These are phyloP conservation scores for Phytophthora sojae DNA, from an alignment of 352 stramenopile genomes.

Conservation along the genomic window DNA sequence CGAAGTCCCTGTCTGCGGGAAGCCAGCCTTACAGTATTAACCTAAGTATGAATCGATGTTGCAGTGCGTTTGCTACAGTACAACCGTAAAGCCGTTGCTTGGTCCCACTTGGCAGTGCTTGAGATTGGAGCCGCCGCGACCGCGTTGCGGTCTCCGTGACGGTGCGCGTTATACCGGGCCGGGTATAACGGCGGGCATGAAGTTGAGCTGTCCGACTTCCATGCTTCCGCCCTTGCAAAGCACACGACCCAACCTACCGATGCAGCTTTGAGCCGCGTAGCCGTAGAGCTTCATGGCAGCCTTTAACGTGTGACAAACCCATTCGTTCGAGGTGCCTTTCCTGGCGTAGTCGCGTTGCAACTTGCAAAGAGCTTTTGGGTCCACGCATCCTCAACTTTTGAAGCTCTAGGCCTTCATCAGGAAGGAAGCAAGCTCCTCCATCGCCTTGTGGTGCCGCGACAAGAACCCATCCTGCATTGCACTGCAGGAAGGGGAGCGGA, in stretches of 20 bases:
- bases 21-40: slow-evolving; percentile 31
- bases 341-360: not conserved
- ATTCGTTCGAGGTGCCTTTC: not conserved
- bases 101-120: not conserved
- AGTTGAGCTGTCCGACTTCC: not conserved
- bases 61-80: slow-evolving; percentile 13
- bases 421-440: not conserved
- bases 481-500: slow-evolving; percentile 4
- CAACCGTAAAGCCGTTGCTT: not conserved
- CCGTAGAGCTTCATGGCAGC: not conserved
- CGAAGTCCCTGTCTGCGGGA: slow-evolving; percentile 24
- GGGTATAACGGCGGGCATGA: not conserved
- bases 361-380: not conserved
- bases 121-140: slow-evolving; percentile 10
- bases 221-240: slow-evolving; percentile 5
- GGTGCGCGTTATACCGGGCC: no score
- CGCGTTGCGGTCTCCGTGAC: slow-evolving; percentile 7
- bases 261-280: not conserved
- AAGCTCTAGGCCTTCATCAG: not conserved
- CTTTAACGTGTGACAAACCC: not conserved
- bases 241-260: not conserved
- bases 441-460: slow-evolving; percentile 4
- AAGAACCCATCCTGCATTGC: slow-evolving; percentile 16
- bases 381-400: slow-evolving; percentile 13
- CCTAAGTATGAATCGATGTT: slow-evolving; percentile 21